phyloP scores from a whole-genome alignment of 139 green algal genomes.

The Chlorella sp. region DNA sequence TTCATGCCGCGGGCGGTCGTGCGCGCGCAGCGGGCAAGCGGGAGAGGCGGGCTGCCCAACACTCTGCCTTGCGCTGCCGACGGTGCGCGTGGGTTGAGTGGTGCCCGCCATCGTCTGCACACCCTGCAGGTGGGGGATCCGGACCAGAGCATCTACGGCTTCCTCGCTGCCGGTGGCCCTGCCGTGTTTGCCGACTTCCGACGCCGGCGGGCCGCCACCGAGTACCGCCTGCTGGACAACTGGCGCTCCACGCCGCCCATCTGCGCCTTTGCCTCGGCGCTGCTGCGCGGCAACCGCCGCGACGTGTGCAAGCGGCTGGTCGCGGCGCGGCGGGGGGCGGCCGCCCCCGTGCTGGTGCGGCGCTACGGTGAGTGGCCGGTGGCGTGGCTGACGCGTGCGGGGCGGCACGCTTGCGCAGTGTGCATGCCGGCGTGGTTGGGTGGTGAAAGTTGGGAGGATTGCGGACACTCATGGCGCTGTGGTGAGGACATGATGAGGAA shows the following conservation, averaged over 20 bases:
- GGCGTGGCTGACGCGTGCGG: background rate
- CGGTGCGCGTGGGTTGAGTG: background rate
- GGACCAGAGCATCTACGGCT: conserved; percentile 21
- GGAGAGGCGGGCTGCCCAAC: background rate
- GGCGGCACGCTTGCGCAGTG: background rate
- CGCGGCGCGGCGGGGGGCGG: background rate
- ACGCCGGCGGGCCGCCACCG: background rate
- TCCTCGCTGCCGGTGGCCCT: background rate
- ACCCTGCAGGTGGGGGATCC: no score
- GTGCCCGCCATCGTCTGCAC: background rate
- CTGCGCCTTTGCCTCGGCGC: conserved; percentile 10
- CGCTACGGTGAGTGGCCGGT: background rate
- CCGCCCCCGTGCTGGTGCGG: background rate
- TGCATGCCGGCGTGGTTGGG: background rate
- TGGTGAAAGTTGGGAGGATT: background rate
- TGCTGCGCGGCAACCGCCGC: conserved; percentile 12
- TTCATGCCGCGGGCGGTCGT: background rate
- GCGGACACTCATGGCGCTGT: background rate
- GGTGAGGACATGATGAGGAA: background rate
- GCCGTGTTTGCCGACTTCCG: background rate
- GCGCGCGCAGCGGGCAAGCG: background rate
- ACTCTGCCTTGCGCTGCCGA: background rate
- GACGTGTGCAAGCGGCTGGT: background rate
- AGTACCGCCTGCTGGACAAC: conserved; percentile 14
- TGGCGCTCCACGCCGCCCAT: conserved; percentile 10